Evolutionary conservation across 1,139 yeast species (phyloP), one percentile per base, ranked within the genome.

Genomic region (Magnusiomyces suaveolens): DNA sequence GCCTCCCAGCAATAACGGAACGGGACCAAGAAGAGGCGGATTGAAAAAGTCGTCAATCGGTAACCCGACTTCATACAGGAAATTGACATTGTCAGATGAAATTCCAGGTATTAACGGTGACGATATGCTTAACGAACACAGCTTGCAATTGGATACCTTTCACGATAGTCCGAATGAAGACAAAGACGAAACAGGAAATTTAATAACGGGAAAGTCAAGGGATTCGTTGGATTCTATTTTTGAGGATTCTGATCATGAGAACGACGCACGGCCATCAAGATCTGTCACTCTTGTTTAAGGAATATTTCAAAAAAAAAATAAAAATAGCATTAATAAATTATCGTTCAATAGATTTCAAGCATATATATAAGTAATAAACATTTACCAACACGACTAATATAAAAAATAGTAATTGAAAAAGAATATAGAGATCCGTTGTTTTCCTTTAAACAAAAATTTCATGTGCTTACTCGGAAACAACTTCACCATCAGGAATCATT

Each of bases 381-480:
- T 3, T 14, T 36, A n/a, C 18, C 10, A 36, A 14, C 3, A 14
- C 10, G 10, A 36, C 8, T 10, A 14, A 36, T 18, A 47, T 25
- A 21, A 20, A 8, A 24, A 47, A 21, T 16, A 10, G 33, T 18
- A 14, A 14, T 29, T 29, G 38, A 29, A 20, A 20, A 46, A 16
- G 20, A n/a, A 10, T 25, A 44, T 24, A 44, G 32, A 16, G 8
- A n/a, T n/a, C n/a, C n/a, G n/a, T n/a, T n/a, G n/a, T n/a, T n/a
- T n/a, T 10, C 14, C 10, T 8, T 8, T 18, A 43, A 43, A 21
- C 8, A 43, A 18, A 43, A 21, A 21, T 18, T 18, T 18, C 10
- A 25, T 24, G 4, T n/a, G 21, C 25, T 49, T 54, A 55, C 48
- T 55, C 57, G 18, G 57, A 52, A 23, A 55, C 55, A 50, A 53